These are phyloP conservation scores for Selaginella tamariscina DNA, from an alignment of 75 land plant species.

Conservation along the genomic window DNA sequence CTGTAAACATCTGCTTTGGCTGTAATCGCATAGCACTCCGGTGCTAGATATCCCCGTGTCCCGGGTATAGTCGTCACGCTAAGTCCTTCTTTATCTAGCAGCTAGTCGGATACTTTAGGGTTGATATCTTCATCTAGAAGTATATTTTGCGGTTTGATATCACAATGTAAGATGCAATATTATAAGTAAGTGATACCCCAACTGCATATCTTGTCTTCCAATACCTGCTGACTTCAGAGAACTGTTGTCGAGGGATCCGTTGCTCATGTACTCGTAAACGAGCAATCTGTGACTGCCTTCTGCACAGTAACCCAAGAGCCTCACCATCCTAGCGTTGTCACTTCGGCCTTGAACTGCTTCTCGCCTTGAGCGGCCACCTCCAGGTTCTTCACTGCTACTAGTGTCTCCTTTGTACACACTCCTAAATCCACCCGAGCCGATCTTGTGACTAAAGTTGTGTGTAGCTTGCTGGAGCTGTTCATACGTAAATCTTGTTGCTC, in stretches of 20 bases:
- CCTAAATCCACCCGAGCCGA: conserved; percentile 7
- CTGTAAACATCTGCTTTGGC: too few species aligned
- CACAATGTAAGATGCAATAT: too few species aligned
- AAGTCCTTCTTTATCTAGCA: too few species aligned
- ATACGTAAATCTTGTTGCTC: background rate
- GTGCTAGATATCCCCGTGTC: too few species aligned
- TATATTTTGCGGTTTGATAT: too few species aligned
- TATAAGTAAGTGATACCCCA: too few species aligned
- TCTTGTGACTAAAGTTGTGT: background rate
- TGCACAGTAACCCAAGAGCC: conserved; percentile 5
- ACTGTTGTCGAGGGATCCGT: background rate
- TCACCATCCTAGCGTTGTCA: background rate
- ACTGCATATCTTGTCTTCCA: background rate
- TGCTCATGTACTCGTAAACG: conserved; percentile 9
- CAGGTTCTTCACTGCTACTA: conserved; percentile 8
- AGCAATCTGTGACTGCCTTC: conserved; percentile 6
- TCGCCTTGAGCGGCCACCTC: background rate
- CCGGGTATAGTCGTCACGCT: too few species aligned
- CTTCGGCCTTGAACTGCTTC: background rate
- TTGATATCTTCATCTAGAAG: too few species aligned
- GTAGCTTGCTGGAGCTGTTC: conserved; percentile 1
- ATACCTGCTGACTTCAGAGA: background rate
- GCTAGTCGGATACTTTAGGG: too few species aligned
- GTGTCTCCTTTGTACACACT: background rate
- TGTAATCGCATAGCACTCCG: too few species aligned